Percentiles rank a stretch among this genome's conserved stretches.
These are phyloP conservation scores for Cicer cuneatum DNA, from an alignment of 306 rosid species.

Conservation along the genomic window DNA sequence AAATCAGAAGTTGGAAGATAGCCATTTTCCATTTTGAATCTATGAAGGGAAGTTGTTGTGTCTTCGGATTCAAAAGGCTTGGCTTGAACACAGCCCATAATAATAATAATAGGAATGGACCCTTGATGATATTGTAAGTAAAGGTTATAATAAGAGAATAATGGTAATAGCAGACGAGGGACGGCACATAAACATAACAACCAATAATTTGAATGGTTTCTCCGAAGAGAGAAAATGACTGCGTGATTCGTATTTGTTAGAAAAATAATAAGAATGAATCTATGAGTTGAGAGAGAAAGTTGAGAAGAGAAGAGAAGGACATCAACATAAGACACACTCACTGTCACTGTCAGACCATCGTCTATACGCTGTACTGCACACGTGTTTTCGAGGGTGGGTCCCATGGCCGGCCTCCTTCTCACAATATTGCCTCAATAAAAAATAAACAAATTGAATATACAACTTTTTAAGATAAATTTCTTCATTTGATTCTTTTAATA, in stretches of 20 bases:
- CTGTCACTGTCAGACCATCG: neutral
- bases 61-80: conserved; percentile 55
- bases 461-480: too few relatives aligned
- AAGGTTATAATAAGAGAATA: conserved; percentile 8
- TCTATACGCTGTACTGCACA: neutral
- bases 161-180: conserved; percentile 68
- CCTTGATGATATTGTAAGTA: neutral
- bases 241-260: conserved; percentile 19
- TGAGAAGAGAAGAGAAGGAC: conserved; percentile 15
- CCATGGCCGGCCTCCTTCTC: conserved; percentile 32
- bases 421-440: too few relatives aligned
- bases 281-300: neutral
- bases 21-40: conserved; percentile 66
- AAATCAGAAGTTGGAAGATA: conserved; percentile 51
- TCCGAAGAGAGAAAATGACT: conserved; percentile 51
- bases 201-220: conserved; percentile 47
- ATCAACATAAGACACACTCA: neutral
- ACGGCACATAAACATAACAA: conserved; percentile 57
- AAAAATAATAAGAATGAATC: neutral
- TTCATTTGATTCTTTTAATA: too few relatives aligned
- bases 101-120: neutral
- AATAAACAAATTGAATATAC: too few relatives aligned
- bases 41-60: conserved; percentile 49
- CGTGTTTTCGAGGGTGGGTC: conserved; percentile 40
- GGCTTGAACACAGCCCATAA: conserved; percentile 80